Conservation (phyloP, 164 flowering plant species). For the Cinnamomum micranthum region DNA sequence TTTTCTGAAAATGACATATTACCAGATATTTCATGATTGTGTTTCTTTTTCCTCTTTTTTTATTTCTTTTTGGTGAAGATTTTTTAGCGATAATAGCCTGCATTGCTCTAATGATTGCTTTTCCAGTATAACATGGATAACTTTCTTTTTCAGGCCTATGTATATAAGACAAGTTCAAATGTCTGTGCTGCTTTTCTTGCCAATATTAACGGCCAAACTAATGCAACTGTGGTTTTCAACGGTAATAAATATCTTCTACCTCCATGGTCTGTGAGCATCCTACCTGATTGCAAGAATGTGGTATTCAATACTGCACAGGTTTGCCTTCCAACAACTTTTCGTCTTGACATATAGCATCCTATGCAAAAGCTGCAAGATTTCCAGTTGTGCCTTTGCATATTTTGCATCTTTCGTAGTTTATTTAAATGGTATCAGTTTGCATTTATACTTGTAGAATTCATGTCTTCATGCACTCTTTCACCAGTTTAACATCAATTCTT, state of each 20-base stretch:
- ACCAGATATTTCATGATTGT: too few relatives aligned
- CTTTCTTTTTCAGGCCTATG: slow-evolving; percentile 53
- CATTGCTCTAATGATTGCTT: not conserved
- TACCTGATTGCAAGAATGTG: slow-evolving; percentile 47
- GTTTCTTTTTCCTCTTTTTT: too few relatives aligned
- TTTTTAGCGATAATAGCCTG: too few relatives aligned
- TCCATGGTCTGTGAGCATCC: slow-evolving; percentile 76
- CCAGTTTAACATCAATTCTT: not conserved
- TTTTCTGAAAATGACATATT: too few relatives aligned
- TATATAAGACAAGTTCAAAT: slow-evolving; percentile 68
- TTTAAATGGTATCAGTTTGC: slow-evolving; percentile 8
- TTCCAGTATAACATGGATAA: not conserved
- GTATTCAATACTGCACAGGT: slow-evolving; percentile 67
- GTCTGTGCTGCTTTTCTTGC: slow-evolving; percentile 89
- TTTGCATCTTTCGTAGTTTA: not conserved
- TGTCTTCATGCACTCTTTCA: not conserved
- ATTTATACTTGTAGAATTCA: not conserved
- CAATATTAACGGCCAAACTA: slow-evolving; percentile 58
- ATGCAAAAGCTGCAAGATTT: not conserved
- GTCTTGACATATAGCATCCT: not conserved
- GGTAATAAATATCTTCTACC: slow-evolving; percentile 36
- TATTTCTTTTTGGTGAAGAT: too few relatives aligned
- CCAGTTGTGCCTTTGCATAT: not conserved
- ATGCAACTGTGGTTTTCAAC: slow-evolving; percentile 50
- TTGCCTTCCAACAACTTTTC: not conserved